These are phyloP conservation scores for Excoecaria cochinchinensis DNA, from an alignment of 345 rosid genomes.

Conservation along the genomic window DNA sequence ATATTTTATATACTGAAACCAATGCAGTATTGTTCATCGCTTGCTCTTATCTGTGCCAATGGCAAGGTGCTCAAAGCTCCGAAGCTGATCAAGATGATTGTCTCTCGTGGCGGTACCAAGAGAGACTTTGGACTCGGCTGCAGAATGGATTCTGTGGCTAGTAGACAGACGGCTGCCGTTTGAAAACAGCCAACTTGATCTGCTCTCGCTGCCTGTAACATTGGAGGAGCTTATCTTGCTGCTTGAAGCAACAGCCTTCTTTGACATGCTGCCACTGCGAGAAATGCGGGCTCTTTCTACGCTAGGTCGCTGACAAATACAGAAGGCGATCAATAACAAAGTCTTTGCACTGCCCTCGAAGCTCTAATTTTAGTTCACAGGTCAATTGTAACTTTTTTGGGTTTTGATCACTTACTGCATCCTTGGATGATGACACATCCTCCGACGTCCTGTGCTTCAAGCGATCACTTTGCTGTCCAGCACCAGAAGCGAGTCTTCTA, in stretches of 20 bases:
- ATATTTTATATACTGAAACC: neutral
- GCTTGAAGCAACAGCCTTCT: constrained; percentile 37
- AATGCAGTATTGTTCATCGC: constrained; percentile 6
- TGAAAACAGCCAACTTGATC: constrained; percentile 43
- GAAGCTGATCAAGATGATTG: constrained; percentile 8
- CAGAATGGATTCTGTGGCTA: constrained; percentile 29
- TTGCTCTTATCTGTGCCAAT: constrained; percentile 26
- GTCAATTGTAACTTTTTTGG: neutral
- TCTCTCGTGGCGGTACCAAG: constrained; percentile 16
- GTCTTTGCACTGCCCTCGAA: neutral
- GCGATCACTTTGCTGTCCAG: constrained; percentile 16
- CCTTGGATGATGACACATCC: constrained; percentile 21
- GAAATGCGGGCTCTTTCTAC: constrained; percentile 11
- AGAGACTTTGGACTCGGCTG: constrained; percentile 22
- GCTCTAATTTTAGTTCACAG: neutral
- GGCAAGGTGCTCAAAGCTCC: constrained; percentile 20
- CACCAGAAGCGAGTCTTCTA: constrained; percentile 15
- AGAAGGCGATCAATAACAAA: neutral
- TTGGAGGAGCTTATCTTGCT: constrained; percentile 37
- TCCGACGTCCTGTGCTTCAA: constrained; percentile 13
- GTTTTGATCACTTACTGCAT: constrained; percentile 13
- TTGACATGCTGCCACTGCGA: constrained; percentile 30
- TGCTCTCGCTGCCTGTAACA: constrained; percentile 27
- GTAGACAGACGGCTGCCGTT: constrained; percentile 33
- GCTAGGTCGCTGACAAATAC: constrained; percentile 11